Conservation (phyloP, 1,284 basidiomycete genomes). For the Trichosporon coremiiforme region DNA sequence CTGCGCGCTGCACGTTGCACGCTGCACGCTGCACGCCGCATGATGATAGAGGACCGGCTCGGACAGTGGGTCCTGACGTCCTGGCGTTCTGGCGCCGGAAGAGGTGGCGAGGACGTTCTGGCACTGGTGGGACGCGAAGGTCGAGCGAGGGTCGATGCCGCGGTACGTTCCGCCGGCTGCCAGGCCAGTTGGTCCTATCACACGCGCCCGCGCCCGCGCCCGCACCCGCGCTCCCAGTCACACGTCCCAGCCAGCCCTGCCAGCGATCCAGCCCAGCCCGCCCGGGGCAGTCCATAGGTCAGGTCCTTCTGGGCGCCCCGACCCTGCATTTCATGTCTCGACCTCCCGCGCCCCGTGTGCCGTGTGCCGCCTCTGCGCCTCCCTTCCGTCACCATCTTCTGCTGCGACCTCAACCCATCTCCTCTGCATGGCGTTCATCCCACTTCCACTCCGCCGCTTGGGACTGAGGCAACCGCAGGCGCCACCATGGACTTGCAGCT, state of each 20-base stretch:
- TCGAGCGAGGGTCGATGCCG: not conserved
- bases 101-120: not conserved
- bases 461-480: too few relatives aligned
- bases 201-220: not conserved
- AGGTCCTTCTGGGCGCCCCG: conserved; percentile 1
- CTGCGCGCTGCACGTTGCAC: too few relatives aligned
- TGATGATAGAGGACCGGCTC: not conserved
- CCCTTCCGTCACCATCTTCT: not conserved
- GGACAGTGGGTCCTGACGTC: not conserved
- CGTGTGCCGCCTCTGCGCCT: not conserved
- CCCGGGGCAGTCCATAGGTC: not conserved
- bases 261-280: too few relatives aligned
- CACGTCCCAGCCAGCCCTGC: not conserved
- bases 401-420: too few relatives aligned
- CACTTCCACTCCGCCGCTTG: not conserved
- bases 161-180: not conserved
- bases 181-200: not conserved
- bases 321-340: conserved; percentile 13
- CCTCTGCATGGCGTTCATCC: not conserved
- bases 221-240: not conserved
- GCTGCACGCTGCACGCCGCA: not conserved
- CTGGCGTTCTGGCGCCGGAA: conserved; percentile 10
- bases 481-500: too few relatives aligned
- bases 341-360: conserved; percentile 4
- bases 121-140: not conserved